Percentiles rank a stretch among this genome's conserved stretches.
phyloP scores from a whole-genome alignment of 176 grass and related monocot species.

The Oropetium thomaeum region DNA sequence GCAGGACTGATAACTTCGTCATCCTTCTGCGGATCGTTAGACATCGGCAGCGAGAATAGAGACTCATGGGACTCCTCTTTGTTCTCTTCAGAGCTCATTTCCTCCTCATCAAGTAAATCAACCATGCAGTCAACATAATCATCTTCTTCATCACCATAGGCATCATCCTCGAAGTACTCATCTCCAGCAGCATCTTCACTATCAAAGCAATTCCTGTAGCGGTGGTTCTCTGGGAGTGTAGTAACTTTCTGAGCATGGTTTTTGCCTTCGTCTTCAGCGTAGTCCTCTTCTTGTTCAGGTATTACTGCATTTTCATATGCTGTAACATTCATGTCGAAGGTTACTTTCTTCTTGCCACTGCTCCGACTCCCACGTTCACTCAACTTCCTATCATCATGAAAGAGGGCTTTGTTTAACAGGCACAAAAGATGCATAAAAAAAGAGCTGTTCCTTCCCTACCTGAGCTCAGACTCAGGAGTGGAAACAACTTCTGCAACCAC shows the following conservation, averaged over 20 bases:
- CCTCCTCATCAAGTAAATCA: slow-evolving; percentile 51
- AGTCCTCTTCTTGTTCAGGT: slow-evolving; percentile 43
- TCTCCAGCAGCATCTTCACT: slow-evolving; percentile 49
- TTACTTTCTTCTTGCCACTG: slow-evolving; percentile 77
- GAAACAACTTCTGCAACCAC: slow-evolving; percentile 7
- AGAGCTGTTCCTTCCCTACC: slow-evolving; percentile 20
- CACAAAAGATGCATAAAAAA: slow-evolving; percentile 4
- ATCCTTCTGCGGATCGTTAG: slow-evolving; percentile 39
- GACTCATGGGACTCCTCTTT: slow-evolving; percentile 76
- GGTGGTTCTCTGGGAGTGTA: slow-evolving; percentile 61
- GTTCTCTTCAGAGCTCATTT: slow-evolving; percentile 37
- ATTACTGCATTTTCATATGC: slow-evolving; percentile 44
- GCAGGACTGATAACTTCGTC: slow-evolving; percentile 57
- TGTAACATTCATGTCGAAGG: slow-evolving; percentile 74
- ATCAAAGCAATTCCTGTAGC: slow-evolving; percentile 69
- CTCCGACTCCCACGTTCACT: slow-evolving; percentile 42
- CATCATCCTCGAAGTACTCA: slow-evolving; percentile 45
- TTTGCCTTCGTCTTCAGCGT: slow-evolving; percentile 16
- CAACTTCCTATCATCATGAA: slow-evolving; percentile 49
- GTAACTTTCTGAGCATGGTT: background rate
- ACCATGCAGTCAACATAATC: slow-evolving; percentile 46
- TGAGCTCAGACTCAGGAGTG: slow-evolving; percentile 21
- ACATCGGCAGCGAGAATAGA: slow-evolving; percentile 70
- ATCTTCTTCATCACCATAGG: slow-evolving; percentile 47
- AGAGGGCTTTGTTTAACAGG: slow-evolving; percentile 19